Base-by-base conservation (phyloP, 2,329 filamentous ascomycete genomes). In the Colletotrichum sp. region DNA sequence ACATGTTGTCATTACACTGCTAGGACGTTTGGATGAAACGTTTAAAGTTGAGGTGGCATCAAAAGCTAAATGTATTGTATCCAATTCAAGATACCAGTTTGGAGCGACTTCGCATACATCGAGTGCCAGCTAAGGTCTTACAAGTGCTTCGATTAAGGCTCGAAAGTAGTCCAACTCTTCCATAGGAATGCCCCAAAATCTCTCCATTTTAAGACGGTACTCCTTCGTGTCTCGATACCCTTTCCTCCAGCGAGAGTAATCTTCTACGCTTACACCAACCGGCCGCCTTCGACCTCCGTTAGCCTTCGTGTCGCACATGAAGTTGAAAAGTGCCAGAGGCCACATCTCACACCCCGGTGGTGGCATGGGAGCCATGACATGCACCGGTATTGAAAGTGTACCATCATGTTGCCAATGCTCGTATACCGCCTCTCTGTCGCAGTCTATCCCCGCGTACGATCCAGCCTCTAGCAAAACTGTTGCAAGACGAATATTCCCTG, bases 51-150 rank as follows among this genome's bases (percentile, higher is more conserved):
- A 48, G 5, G 2, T 48, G 38, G 18, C 1, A 48, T 48, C 2
- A 0, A 48, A n/a, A n/a, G 1, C 38, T 48, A n/a, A 9, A 48
- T 12, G 5, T 12, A 48, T 7, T 48, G 0, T 4, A 48, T 7
- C 3, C 18, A 48, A 48, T 1, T 0, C 9, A 48, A n/a, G 38
- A 48, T 21, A 48, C 18, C 38, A 48, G 9, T 1, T 48, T 48
- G 38, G 38, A 48, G 2, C 18, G 38, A 48, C 9, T 48, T 48
- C 1, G 38, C 38, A 3, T 48, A 48, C 38, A 48, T 48, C 2
- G 2, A 21, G 38, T 48, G 38, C 38, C 6, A 48, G 9, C 38
- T 48, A 48, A n/a, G 18, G 0, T 48, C 18, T 48, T n/a, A 48
- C 18, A 48, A 9, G 38, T 12, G 38, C 18, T 48, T 48, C 38